A percentile compares a stretch with the other conserved stretches of the same genome.
These are phyloP conservation scores for Pseudonectria foliicola DNA, from an alignment of 2,329 filamentous ascomycete genomes.

Conservation along the genomic window DNA sequence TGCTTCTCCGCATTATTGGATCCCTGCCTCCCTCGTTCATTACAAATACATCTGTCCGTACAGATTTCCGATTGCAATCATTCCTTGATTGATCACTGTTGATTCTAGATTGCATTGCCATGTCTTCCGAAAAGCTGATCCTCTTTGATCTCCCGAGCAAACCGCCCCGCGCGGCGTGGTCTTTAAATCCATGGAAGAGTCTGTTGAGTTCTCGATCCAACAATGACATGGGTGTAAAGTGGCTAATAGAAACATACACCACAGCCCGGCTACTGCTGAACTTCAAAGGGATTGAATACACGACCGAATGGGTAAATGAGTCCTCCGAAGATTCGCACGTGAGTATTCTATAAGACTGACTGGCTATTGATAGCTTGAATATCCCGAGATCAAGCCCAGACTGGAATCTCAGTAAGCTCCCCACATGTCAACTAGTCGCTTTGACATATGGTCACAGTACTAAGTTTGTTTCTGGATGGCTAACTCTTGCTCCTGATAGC, in stretches of 20 bases:
- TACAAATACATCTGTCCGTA: too few species aligned
- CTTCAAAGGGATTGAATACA: constrained; percentile 60
- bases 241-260: constrained; percentile 2
- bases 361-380: constrained; percentile 42
- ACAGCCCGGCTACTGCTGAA: constrained; percentile 59
- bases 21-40: too few species aligned
- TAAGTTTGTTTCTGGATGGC: too few species aligned
- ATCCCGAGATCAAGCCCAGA: constrained; percentile 53
- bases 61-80: neutral
- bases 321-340: neutral
- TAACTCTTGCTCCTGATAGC: constrained; percentile 6
- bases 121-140: constrained; percentile 35
- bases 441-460: too few species aligned
- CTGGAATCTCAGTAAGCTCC: constrained; percentile 46
- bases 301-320: constrained; percentile 51
- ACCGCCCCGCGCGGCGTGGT: constrained; percentile 46
- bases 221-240: neutral
- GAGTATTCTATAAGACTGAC: neutral
- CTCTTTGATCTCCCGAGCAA: constrained; percentile 58
- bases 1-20: too few species aligned
- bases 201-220: constrained; percentile 13
- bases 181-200: constrained; percentile 67
- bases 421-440: neutral
- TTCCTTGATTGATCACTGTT: neutral
- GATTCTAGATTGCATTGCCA: constrained; percentile 8